Evolutionary conservation across 352 stramenopile genomes (phyloP).

Genomic region (Lagenidium sp.): DNA sequence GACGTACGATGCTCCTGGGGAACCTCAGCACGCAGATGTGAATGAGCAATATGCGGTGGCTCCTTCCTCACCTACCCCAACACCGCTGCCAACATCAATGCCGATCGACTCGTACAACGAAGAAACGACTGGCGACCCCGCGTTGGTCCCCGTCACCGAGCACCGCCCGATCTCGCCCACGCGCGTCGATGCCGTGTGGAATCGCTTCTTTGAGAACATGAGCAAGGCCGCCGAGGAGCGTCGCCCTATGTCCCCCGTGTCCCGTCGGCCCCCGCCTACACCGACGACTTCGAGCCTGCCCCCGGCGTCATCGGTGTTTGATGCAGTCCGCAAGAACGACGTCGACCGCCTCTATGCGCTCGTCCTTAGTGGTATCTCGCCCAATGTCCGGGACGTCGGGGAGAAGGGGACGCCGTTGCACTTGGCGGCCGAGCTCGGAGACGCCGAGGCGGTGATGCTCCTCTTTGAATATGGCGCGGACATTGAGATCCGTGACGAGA

Average conservation of each 20-base stretch:
- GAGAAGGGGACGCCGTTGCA: slow-evolving; percentile 65
- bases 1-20: background rate
- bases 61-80: too few relatives aligned
- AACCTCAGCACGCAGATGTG: background rate
- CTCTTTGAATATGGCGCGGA: slow-evolving; percentile 59
- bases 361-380: slow-evolving; percentile 33
- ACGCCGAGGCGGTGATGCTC: slow-evolving; percentile 52
- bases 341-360: slow-evolving; percentile 31
- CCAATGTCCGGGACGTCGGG: slow-evolving; percentile 46
- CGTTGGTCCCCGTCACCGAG: background rate
- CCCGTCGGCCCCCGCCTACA: background rate
- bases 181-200: slow-evolving; percentile 61
- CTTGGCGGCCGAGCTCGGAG: slow-evolving; percentile 53
- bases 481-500: slow-evolving; percentile 55
- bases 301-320: slow-evolving; percentile 24
- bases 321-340: slow-evolving; percentile 38
- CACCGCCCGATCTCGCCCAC: slow-evolving; percentile 19
- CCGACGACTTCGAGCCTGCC: background rate
- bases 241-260: too few relatives aligned
- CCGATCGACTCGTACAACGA: background rate
- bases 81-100: too few relatives aligned
- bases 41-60: too few relatives aligned
- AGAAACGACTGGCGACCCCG: background rate
- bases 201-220: slow-evolving; percentile 71
- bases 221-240: slow-evolving; percentile 16